A percentile compares a stretch with the other conserved stretches of the same genome.
These are phyloP conservation scores for Russula griseocarnosa DNA, from an alignment of 768 basidiomycete species.

Conservation along the genomic window DNA sequence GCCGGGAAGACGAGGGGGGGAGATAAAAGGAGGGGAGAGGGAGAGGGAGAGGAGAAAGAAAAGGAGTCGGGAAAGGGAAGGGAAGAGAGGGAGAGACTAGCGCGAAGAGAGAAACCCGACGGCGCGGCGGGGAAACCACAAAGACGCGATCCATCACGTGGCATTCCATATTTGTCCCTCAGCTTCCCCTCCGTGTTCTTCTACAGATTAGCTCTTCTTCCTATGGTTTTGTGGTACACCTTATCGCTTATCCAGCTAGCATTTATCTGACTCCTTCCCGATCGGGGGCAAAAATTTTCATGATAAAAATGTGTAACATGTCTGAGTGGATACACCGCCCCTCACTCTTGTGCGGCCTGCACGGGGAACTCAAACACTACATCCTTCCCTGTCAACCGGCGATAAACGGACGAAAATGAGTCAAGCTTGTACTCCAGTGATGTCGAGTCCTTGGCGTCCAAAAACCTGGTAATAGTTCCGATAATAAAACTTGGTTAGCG, in stretches of 20 bases:
- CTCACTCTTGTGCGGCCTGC: slow-evolving; percentile 58
- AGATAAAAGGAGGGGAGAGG: slow-evolving; percentile 29
- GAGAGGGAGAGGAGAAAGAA: slow-evolving; percentile 33
- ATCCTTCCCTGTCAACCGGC: slow-evolving; percentile 92
- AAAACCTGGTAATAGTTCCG: slow-evolving; percentile 54
- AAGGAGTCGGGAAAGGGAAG: slow-evolving; percentile 25
- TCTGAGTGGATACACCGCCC: slow-evolving; percentile 22
- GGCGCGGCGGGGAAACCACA: not conserved
- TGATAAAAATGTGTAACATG: not conserved
- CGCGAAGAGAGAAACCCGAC: not conserved
- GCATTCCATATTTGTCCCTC: not conserved
- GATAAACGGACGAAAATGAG: slow-evolving; percentile 97
- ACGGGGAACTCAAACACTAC: slow-evolving; percentile 92
- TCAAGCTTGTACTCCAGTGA: slow-evolving; percentile 99
- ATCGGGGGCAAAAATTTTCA: slow-evolving; percentile 3
- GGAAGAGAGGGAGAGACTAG: slow-evolving; percentile 35
- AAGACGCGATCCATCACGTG: slow-evolving; percentile 8
- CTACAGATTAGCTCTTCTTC: not conserved
- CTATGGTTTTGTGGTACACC: not conserved
- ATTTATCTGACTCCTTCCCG: not conserved
- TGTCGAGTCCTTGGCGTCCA: slow-evolving; percentile 97
- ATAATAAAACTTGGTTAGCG: slow-evolving; percentile 11
- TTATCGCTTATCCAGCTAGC: not conserved
- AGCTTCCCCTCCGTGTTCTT: not conserved
- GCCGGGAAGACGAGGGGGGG: slow-evolving; percentile 36